These are phyloP conservation scores for Pestalotiopsis sp. DNA, from an alignment of 2,329 filamentous ascomycete genomes.

Conservation along the genomic window DNA sequence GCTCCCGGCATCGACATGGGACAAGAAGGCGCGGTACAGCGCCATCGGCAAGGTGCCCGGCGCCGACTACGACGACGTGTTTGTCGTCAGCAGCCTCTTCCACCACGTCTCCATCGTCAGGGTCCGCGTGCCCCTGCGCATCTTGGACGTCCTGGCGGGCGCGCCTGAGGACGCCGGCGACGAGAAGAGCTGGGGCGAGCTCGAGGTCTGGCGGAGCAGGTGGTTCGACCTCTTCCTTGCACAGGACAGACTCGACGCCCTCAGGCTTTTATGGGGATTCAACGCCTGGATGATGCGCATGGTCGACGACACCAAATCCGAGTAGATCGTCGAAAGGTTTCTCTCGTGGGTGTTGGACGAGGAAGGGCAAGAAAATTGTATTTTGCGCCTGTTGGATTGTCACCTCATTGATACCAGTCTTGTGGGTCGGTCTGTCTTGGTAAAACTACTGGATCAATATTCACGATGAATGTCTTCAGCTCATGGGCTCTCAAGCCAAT, in stretches of 20 bases:
- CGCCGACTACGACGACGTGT: constrained; percentile 58
- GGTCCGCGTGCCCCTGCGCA: constrained; percentile 54
- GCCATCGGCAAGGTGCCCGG: constrained; percentile 53
- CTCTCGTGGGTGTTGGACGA: not conserved
- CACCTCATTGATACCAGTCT: not conserved
- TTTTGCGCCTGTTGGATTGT: not conserved
- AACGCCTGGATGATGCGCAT: constrained; percentile 62
- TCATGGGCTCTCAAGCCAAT: not conserved
- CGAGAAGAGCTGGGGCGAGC: constrained; percentile 47
- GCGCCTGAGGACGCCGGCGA: constrained; percentile 23
- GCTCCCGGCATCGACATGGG: constrained; percentile 59
- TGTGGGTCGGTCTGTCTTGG: not conserved
- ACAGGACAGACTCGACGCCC: constrained; percentile 55
- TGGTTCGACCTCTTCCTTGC: constrained; percentile 63
- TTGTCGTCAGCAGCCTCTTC: constrained; percentile 60
- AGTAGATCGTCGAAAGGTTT: not conserved
- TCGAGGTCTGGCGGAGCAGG: constrained; percentile 56
- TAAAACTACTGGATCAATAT: not conserved
- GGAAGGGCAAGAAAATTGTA: not conserved
- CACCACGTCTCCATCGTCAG: constrained; percentile 61
- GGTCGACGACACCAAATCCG: constrained; percentile 24
- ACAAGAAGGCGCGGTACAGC: constrained; percentile 57
- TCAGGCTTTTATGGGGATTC: constrained; percentile 58
- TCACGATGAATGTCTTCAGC: not conserved
- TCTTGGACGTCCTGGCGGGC: constrained; percentile 56